Base-by-base conservation (phyloP, 768 basidiomycete genomes). In the Trametes coccinea region DNA sequence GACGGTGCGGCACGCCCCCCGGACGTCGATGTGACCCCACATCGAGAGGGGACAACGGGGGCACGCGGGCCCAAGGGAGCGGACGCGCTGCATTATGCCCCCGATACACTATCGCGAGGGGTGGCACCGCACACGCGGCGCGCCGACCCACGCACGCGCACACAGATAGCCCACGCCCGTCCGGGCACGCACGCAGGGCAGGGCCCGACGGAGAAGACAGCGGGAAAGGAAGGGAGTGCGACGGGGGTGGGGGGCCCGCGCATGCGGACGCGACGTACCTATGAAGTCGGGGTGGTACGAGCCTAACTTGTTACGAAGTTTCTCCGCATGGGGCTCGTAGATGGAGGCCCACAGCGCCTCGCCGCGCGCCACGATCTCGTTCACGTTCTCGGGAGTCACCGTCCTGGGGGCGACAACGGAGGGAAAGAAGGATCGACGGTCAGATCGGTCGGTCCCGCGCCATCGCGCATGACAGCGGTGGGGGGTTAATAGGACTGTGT, bases 261-360 rank as follows among this genome's bases (percentile, higher is more conserved):
- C 30, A 22, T 22, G 48, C 47, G 51, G 46, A n/a, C 41, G 62
- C 72, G 70, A 85, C 91, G 79, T 75, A 93, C 92, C 80, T 74
- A 94, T 93, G 79, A 96, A 92, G 80, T 96, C 94, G 62, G 94
- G 94, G 75, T 96, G 94, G 78, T 93, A 92, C 58, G 84, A 82
- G 72, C 82, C 87, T 65, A 96, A 82, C 79, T 94, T 96, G 78
- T 86, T 79, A 76, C 92, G 84, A 71, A 96, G 85, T 78, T 95
- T 96, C 79, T 85, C 86, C 71, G 87, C 88, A 79, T 93, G 90
- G 72, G 93, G 93, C 73, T 85, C 79, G 75, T 96, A 96, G 75
- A 96, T 93, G 56, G 86, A 84, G 73, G 88, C 80, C 92, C 94
- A 96, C 64, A 96, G 80, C 51, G 74, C 78, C 71, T 74, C 82